These are phyloP conservation scores for Hypoxylon sp. DNA, from an alignment of 2,329 filamentous ascomycete species.

Conservation along the genomic window DNA sequence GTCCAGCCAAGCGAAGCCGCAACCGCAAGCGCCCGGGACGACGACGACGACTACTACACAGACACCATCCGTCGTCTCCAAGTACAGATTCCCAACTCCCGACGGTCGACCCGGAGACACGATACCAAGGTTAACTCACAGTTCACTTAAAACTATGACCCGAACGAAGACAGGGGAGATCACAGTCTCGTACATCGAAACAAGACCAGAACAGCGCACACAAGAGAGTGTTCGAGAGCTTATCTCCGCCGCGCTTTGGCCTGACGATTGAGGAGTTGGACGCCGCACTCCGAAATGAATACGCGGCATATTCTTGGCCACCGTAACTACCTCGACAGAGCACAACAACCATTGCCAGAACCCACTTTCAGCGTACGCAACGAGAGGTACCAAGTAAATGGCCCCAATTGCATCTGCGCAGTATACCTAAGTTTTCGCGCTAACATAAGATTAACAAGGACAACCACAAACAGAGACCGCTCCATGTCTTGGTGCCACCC, in stretches of 20 bases:
- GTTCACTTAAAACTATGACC: neutral
- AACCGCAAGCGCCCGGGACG: neutral
- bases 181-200: neutral
- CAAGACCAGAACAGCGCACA: neutral
- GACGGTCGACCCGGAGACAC: neutral
- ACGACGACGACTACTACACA: neutral
- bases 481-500: constrained; percentile 45
- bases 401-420: neutral
- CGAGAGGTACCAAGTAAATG: neutral
- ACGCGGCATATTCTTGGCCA: constrained; percentile 58
- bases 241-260: constrained; percentile 78
- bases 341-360: neutral
- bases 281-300: constrained; percentile 66
- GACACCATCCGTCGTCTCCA: neutral
- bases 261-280: constrained; percentile 82
- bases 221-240: neutral
- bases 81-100: neutral
- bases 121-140: neutral
- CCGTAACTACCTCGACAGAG: neutral
- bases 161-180: neutral
- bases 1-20: neutral
- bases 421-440: neutral
- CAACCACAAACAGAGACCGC: neutral
- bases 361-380: neutral
- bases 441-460: neutral